These are phyloP conservation scores for Mortierella sp. DNA, from an alignment of 371 early-diverging fungal genomes.

Conservation along the genomic window DNA sequence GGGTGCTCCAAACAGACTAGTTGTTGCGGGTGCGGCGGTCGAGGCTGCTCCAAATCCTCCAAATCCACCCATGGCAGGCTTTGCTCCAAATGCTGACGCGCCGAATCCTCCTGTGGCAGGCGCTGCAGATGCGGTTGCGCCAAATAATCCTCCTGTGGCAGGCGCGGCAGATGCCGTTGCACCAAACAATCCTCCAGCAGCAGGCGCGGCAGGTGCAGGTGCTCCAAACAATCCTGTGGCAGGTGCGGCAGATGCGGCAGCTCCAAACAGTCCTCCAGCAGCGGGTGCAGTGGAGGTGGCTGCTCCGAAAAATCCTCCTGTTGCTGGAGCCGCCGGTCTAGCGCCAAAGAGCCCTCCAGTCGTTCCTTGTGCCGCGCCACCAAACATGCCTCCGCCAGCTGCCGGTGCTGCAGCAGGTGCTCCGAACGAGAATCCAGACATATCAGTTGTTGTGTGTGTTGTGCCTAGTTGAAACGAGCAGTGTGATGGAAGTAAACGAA, in stretches of 20 bases:
- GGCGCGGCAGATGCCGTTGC: constrained; percentile 21
- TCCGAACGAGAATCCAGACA: constrained; percentile 52
- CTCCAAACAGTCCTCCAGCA: constrained; percentile 34
- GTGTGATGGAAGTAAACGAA: too few relatives aligned
- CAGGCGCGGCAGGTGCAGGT: constrained; percentile 14
- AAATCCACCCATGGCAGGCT: constrained; percentile 14
- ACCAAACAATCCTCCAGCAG: constrained; percentile 36
- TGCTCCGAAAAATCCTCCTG: constrained; percentile 41
- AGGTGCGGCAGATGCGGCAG: constrained; percentile 31
- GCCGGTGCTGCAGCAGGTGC: constrained; percentile 39
- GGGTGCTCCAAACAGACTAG: constrained; percentile 50
- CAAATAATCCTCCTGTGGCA: constrained; percentile 42
- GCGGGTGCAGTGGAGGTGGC: constrained; percentile 22
- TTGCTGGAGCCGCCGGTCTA: constrained; percentile 23
- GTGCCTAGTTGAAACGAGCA: not conserved
- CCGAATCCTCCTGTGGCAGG: constrained; percentile 29
- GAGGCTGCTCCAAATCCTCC: constrained; percentile 37
- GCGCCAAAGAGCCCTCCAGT: constrained; percentile 37
- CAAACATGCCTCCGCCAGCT: constrained; percentile 29
- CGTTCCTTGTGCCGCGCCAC: constrained; percentile 25
- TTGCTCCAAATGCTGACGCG: constrained; percentile 22
- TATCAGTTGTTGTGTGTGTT: not conserved
- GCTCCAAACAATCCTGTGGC: constrained; percentile 36
- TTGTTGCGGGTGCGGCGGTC: constrained; percentile 40
- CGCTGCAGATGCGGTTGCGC: constrained; percentile 14